phyloP scores from a whole-genome alignment of 106 monocot species.

The Phalaenopsis equestris region DNA sequence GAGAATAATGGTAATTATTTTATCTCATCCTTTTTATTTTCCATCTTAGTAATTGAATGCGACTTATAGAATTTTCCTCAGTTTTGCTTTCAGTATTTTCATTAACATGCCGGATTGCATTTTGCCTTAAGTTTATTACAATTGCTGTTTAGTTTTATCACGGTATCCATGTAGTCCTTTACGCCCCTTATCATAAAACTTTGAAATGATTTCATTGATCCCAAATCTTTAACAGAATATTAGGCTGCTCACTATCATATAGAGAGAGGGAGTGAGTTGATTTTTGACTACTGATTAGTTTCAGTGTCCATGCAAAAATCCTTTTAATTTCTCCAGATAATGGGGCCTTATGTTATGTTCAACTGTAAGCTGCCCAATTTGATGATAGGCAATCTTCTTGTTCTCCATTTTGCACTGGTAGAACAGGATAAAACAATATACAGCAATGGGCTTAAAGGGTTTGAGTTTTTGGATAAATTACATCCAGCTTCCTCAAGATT shows the following conservation, averaged over 20 bases:
- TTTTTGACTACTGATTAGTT: neutral
- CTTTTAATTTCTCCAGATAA: neutral
- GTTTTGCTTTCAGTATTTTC: neutral
- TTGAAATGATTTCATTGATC: neutral
- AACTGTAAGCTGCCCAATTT: neutral
- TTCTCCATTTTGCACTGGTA: neutral
- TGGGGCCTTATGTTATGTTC: neutral
- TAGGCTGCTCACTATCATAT: neutral
- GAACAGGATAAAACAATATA: neutral
- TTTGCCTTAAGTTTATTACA: neutral
- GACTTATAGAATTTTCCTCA: neutral
- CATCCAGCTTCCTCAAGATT: neutral
- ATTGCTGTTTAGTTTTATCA: neutral
- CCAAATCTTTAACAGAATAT: neutral
- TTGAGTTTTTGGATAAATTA: neutral
- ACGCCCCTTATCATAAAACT: neutral
- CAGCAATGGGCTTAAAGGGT: neutral
- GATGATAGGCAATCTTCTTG: neutral
- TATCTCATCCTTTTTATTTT: neutral
- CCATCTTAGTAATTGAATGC: neutral
- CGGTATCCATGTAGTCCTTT: neutral
- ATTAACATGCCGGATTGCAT: too few species aligned
- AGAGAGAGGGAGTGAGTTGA: neutral
- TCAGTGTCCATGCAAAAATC: neutral
- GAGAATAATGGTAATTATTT: constrained; percentile 59